Evolutionary conservation across 345 rosid genomes (phyloP).

Genomic region (Salix udensis): DNA sequence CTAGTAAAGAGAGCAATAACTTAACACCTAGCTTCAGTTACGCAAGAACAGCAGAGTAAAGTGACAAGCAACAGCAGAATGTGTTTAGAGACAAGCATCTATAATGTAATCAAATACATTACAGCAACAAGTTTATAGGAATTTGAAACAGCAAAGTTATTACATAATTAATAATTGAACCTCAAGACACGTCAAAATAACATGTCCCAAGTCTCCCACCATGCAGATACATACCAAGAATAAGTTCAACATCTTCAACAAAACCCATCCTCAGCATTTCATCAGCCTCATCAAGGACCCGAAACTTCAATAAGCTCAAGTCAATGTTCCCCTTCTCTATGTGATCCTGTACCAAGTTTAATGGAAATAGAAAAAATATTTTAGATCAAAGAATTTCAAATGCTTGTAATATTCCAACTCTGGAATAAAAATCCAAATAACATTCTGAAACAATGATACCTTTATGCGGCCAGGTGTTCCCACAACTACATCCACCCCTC

Average conservation of each 20-base stretch:
- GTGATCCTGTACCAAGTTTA: slow-evolving; percentile 57
- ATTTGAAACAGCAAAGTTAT: neutral
- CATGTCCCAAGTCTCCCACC: neutral
- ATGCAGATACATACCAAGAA: slow-evolving; percentile 53
- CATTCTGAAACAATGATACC: slow-evolving; percentile 33
- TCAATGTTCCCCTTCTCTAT: slow-evolving; percentile 69
- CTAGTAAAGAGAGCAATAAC: slow-evolving; percentile 2
- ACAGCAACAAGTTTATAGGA: neutral
- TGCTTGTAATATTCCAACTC: neutral
- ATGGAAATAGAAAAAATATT: neutral
- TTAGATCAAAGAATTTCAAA: neutral
- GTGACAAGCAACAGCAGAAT: neutral
- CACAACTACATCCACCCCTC: slow-evolving; percentile 85
- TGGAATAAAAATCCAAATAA: neutral
- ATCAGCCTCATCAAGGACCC: slow-evolving; percentile 98
- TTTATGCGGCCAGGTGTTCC: slow-evolving; percentile 97
- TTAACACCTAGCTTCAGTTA: neutral
- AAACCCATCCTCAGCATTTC: slow-evolving; percentile 99
- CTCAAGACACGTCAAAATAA: neutral
- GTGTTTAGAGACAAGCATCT: neutral
- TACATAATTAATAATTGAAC: neutral
- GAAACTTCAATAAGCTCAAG: slow-evolving; percentile 60
- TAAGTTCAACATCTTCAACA: slow-evolving; percentile 93
- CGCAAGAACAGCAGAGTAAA: neutral
- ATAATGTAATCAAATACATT: neutral